Conservation (phyloP, 2,329 filamentous ascomycete species). For the Myotisia sp. region DNA sequence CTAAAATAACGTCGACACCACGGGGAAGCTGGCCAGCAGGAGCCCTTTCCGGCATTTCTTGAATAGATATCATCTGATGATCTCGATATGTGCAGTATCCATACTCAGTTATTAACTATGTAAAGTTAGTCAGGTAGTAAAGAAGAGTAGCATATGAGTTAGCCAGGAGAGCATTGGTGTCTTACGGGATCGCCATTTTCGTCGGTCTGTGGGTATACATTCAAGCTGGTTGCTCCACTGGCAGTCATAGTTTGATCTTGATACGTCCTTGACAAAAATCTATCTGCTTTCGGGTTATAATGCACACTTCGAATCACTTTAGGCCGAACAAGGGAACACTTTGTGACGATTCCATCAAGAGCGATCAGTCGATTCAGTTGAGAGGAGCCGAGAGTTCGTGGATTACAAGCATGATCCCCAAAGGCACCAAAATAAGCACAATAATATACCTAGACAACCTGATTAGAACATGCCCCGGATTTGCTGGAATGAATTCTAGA, state of each 20-base stretch:
- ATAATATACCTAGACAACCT: conserved; percentile 50
- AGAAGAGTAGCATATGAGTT: background rate
- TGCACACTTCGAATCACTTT: conserved; percentile 98
- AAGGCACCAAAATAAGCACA: conserved; percentile 96
- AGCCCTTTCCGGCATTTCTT: conserved; percentile 96
- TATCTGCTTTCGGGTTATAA: conserved; percentile 74
- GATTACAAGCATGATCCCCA: conserved; percentile 87
- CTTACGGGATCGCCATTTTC: conserved; percentile 70
- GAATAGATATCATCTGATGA: conserved; percentile 94
- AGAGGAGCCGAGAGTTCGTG: conserved; percentile 73
- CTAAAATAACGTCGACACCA: conserved; percentile 88
- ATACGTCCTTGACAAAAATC: conserved; percentile 82
- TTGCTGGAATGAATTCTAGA: conserved; percentile 1
- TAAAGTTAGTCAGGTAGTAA: background rate
- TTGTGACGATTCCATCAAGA: conserved; percentile 91
- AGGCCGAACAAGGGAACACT: conserved; percentile 84
- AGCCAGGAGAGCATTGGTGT: conserved; percentile 6
- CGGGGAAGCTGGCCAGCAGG: conserved; percentile 89
- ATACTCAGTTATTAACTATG: conserved; percentile 72
- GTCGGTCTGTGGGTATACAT: conserved; percentile 87
- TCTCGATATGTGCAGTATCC: conserved; percentile 91
- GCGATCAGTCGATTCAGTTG: conserved; percentile 96
- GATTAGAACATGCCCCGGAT: background rate
- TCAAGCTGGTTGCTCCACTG: conserved; percentile 72
- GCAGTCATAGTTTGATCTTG: conserved; percentile 92